Base-by-base conservation (phyloP, 2,329 filamentous ascomycete genomes). In the Phoma herbarum region DNA sequence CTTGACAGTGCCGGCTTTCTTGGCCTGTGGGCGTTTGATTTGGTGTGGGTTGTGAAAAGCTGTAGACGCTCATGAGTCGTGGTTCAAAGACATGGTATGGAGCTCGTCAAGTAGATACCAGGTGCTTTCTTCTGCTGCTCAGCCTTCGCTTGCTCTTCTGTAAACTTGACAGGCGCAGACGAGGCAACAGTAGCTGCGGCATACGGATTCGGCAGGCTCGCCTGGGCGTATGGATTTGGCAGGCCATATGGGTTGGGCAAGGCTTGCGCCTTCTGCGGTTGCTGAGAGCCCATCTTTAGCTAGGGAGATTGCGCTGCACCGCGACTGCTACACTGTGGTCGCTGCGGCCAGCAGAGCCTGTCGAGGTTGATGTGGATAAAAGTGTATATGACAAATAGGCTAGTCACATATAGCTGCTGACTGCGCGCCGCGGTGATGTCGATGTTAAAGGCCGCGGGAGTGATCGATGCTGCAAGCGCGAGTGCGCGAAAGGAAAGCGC, bases 21-120 rank as follows among this genome's bases (percentile, higher is more conserved):
- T 75, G 20, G 71, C 61, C 58, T 73, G 67, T 10, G 73, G 73
- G 29, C 73, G 73, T 50, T 72, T 73, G 63, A 75, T 75, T 41
- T 61, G 57, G 59, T 74, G 70, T 37, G 73, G 73, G 37, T 72
- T 74, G 51, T 72, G 69, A 51, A 75, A 75, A 59, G 64, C 73
- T 75, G 60, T 51, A 65, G 20, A 52, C 51, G 64, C 55, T 59
- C 60, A 71, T 75, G 60, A 75, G 73, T 67, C 61, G 57, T 67
- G 58, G 53, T 62, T 66, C 62, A 67, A 63, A 48, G 50, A 49
- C 49, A 59, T 61, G 45, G 61, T 60, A 49, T 53, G 61, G 66
- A 65, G 57, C 56, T 63, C 55, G 49, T 64, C 62, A 63, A 62
- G 59, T 70, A 71, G 66, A 62, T 75, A 76, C 72, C 72, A 66